These are phyloP conservation scores for Debaryomyces fabryi DNA, from an alignment of 1,139 yeast species.

Conservation along the genomic window DNA sequence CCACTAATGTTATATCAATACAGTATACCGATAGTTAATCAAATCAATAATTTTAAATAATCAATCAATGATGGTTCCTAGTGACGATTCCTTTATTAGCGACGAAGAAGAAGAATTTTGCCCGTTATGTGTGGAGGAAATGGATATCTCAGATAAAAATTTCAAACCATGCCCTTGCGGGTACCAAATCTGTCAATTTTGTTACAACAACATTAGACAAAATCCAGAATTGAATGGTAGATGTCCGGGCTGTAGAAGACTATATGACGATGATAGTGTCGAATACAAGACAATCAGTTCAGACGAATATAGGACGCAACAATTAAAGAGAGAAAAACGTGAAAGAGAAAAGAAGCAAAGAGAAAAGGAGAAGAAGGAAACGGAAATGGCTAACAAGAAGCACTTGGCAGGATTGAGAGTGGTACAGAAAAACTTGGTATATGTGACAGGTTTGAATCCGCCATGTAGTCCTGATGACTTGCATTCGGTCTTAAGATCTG, in stretches of 20 bases:
- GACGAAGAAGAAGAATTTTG: slow-evolving; percentile 83
- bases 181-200: slow-evolving; percentile 96
- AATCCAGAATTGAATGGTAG: slow-evolving; percentile 94
- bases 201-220: slow-evolving; percentile 93
- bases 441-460: slow-evolving; percentile 94
- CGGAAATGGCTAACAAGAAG: slow-evolving; percentile 84
- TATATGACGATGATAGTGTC: slow-evolving; percentile 90
- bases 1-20: neutral
- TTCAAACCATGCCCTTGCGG: slow-evolving; percentile 99
- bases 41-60: slow-evolving; percentile 2
- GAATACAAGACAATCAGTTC: slow-evolving; percentile 82
- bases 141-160: slow-evolving; percentile 94
- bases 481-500: slow-evolving; percentile 81
- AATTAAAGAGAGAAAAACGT: slow-evolving; percentile 74
- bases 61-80: slow-evolving; percentile 23
- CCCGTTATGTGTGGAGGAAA: slow-evolving; percentile 95
- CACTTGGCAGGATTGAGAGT: slow-evolving; percentile 97
- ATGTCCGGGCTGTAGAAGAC: slow-evolving; percentile 97
- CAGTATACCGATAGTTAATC: neutral
- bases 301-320: slow-evolving; percentile 82
- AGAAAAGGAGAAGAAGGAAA: slow-evolving; percentile 91
- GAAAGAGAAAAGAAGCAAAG: slow-evolving; percentile 86
- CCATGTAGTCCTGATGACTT: slow-evolving; percentile 88
- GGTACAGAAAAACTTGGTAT: slow-evolving; percentile 94
- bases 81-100: slow-evolving; percentile 59